Conservation (phyloP, 1,284 basidiomycete species). For the Trichosporon coremiiforme region DNA sequence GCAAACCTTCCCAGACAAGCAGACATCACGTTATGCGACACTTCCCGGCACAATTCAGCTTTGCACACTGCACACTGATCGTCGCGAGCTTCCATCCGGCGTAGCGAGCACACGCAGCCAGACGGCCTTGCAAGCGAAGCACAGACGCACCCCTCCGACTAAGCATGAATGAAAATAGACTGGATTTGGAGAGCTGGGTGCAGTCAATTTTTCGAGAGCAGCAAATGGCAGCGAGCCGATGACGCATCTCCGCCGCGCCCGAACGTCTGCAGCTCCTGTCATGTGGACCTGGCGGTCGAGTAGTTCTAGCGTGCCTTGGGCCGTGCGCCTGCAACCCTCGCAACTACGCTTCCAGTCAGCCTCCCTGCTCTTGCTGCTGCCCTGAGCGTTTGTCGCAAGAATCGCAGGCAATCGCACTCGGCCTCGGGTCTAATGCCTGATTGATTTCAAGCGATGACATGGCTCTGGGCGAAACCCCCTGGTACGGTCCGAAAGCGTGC, state of each 20-base stretch:
- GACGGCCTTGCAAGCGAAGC: not conserved
- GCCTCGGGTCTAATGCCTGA: not conserved
- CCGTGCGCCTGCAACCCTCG: not conserved
- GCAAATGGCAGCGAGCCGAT: constrained; percentile 7
- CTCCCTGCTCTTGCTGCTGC: not conserved
- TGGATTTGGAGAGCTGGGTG: not conserved
- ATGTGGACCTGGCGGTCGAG: not conserved
- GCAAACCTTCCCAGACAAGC: not conserved
- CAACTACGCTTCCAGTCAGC: constrained; percentile 5
- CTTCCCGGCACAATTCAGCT: not conserved
- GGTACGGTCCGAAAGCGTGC: not conserved
- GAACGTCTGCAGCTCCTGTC: not conserved
- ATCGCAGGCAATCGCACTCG: not conserved
- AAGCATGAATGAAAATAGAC: constrained; percentile 16
- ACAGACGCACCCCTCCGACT: not conserved
- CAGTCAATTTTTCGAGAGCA: constrained; percentile 3
- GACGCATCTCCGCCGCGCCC: constrained; percentile 14
- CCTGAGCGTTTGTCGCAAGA: constrained; percentile 1
- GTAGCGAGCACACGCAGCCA: constrained; percentile 1
- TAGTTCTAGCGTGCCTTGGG: not conserved
- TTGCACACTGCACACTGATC: not conserved
- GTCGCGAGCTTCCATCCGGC: not conserved
- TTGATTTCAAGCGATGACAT: not conserved
- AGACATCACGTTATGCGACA: not conserved
- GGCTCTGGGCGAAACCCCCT: not conserved